A percentile compares a stretch with the other conserved stretches of the same genome.
These are phyloP conservation scores for Closterium sp. DNA, from an alignment of 139 green algal genomes.

Conservation along the genomic window DNA sequence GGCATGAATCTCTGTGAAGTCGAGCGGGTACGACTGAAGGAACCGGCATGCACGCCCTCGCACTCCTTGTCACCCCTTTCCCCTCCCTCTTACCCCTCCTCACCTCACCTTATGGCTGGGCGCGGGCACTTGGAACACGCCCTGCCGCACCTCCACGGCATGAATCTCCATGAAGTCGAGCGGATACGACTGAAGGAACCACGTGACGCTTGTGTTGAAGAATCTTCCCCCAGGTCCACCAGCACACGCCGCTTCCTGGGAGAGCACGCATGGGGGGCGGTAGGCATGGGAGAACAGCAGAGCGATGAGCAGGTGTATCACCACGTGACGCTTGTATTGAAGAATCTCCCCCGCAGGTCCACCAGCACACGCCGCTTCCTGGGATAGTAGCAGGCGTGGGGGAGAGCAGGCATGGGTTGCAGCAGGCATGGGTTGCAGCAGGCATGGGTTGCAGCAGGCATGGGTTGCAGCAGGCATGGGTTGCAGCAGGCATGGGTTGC, in stretches of 20 bases:
- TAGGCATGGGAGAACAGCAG: no score
- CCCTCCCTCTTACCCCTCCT: no score
- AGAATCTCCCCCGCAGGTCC: slow-evolving; percentile 19
- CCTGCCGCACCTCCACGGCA: not conserved
- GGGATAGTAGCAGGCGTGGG: no score
- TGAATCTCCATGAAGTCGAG: slow-evolving; percentile 32
- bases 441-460: no score
- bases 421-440: no score
- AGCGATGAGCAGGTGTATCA: no score
- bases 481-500: no score
- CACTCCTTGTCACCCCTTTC: no score
- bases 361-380: slow-evolving; percentile 7
- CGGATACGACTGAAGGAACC: slow-evolving; percentile 35
- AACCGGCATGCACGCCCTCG: not conserved
- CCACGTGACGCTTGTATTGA: slow-evolving; percentile 15
- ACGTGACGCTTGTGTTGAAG: slow-evolving; percentile 16
- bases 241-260: slow-evolving; percentile 6
- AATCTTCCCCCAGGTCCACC: slow-evolving; percentile 13
- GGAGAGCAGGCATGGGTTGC: no score
- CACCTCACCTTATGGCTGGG: not conserved
- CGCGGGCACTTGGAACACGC: not conserved
- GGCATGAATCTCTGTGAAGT: no score
- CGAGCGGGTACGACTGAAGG: not conserved
- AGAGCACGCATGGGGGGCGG: no score
- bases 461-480: no score